Conservation (phyloP, 2,329 filamentous ascomycete species). For the Fusarium guadeloupense region DNA sequence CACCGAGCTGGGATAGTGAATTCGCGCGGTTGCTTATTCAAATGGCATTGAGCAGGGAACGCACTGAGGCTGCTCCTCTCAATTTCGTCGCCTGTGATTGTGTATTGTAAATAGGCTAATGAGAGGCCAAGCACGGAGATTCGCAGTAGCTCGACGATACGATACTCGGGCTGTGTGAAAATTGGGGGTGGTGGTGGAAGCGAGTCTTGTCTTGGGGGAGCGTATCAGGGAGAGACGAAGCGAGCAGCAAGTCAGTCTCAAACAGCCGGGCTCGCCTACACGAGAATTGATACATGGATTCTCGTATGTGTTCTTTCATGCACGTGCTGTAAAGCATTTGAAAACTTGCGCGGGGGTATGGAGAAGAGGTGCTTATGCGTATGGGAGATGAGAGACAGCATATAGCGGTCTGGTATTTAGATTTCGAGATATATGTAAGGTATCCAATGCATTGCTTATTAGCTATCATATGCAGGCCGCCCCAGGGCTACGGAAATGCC, state of each 20-base stretch:
- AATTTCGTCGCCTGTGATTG: constrained; percentile 6
- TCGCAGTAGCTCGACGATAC: constrained; percentile 1
- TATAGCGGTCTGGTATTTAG: not conserved
- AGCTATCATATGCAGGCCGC: constrained; percentile 11
- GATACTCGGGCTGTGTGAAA: constrained; percentile 5
- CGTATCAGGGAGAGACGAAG: constrained; percentile 29
- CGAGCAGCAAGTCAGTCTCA: constrained; percentile 11
- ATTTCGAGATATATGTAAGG: not conserved
- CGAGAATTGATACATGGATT: constrained; percentile 5
- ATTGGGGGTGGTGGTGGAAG: not conserved
- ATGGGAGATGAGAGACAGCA: not conserved
- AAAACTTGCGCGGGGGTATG: not conserved
- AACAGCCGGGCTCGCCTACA: constrained; percentile 1
- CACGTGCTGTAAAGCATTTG: not conserved
- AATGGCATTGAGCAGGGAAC: constrained; percentile 11
- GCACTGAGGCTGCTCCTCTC: constrained; percentile 4
- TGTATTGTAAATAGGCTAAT: not conserved
- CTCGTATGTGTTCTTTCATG: constrained; percentile 1
- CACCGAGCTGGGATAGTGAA: not conserved
- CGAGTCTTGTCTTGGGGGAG: constrained; percentile 22
- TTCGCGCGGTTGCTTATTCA: not conserved
- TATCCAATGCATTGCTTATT: constrained; percentile 24
- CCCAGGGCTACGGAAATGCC: not conserved
- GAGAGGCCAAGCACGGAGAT: constrained; percentile 11
- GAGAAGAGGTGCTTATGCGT: not conserved